Conservation (phyloP, 176 grass and related monocot species). For the Carex myosuroides region DNA sequence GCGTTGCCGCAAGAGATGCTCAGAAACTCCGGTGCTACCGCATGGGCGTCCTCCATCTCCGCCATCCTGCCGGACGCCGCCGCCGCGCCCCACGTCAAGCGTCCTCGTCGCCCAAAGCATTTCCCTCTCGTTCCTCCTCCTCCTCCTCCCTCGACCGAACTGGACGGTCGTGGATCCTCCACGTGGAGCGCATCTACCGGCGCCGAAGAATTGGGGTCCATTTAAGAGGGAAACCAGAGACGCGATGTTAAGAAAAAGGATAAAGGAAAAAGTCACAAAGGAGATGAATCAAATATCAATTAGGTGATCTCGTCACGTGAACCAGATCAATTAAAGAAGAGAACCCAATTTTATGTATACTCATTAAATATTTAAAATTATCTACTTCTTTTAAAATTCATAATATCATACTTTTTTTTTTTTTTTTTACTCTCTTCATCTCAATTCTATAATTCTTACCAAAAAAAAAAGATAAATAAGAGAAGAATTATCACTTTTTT, state of each 20-base stretch:
- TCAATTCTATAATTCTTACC: no score
- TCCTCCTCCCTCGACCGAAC: neutral
- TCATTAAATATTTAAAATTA: no score
- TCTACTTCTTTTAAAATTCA: no score
- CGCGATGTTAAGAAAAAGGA: neutral
- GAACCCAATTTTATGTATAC: no score
- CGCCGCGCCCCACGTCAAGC: slow-evolving; percentile 33
- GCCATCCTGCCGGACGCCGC: slow-evolving; percentile 19
- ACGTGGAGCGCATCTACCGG: neutral
- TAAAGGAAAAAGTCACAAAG: no score
- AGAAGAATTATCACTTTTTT: no score
- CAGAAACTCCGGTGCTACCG: slow-evolving; percentile 26
- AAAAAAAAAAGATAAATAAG: no score
- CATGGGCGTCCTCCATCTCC: slow-evolving; percentile 43
- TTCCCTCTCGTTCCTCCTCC: slow-evolving; percentile 2
- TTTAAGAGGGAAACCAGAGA: neutral
- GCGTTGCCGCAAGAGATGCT: slow-evolving; percentile 10
- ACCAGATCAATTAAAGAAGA: no score
- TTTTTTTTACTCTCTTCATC: no score
- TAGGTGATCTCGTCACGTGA: no score
- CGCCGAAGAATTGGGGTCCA: neutral
- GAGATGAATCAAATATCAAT: no score
- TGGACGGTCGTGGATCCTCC: slow-evolving; percentile 4
- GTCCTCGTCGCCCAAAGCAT: slow-evolving; percentile 27
- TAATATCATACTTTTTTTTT: no score